Evolutionary conservation across 495 filamentous ascomycete species (phyloP).

Genomic region (Melanomma pulvis-pyrius): DNA sequence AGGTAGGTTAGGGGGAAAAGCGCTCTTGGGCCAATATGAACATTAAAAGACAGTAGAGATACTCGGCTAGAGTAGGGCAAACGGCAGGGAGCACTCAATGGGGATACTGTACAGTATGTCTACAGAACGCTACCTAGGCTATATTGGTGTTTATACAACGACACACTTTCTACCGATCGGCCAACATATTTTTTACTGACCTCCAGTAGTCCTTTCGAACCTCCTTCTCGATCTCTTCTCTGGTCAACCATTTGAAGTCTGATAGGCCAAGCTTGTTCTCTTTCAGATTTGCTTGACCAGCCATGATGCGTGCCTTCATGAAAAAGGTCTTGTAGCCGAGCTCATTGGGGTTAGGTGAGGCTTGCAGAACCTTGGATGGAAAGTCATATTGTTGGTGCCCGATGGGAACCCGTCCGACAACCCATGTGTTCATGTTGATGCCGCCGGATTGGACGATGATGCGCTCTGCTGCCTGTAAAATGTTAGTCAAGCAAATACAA

Average conservation of each 20-base stretch:
- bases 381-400: constrained; percentile 69
- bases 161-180: constrained; percentile 65
- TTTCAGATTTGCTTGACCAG: constrained; percentile 83
- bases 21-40: too few relatives aligned
- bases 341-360: constrained; percentile 45
- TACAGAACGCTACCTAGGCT: background rate
- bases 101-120: constrained; percentile 12
- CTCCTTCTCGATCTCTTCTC: constrained; percentile 75
- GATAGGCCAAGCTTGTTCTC: constrained; percentile 69
- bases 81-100: background rate
- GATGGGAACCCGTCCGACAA: constrained; percentile 87
- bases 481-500: constrained; percentile 14
- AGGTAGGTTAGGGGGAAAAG: too few relatives aligned
- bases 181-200: constrained; percentile 77
- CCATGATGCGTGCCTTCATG: constrained; percentile 93
- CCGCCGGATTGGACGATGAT: constrained; percentile 76
- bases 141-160: background rate
- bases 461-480: constrained; percentile 73
- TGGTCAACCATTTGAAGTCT: constrained; percentile 91
- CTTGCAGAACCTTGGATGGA: constrained; percentile 44
- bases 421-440: constrained; percentile 98
- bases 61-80: background rate
- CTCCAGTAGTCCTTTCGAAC: constrained; percentile 68
- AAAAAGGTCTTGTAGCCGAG: constrained; percentile 84
- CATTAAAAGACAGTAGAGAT: too few relatives aligned